A percentile compares a stretch with the other conserved stretches of the same genome.
These are phyloP conservation scores for Debaryomyces sp. DNA, from an alignment of 1,139 yeast species.

Conservation along the genomic window DNA sequence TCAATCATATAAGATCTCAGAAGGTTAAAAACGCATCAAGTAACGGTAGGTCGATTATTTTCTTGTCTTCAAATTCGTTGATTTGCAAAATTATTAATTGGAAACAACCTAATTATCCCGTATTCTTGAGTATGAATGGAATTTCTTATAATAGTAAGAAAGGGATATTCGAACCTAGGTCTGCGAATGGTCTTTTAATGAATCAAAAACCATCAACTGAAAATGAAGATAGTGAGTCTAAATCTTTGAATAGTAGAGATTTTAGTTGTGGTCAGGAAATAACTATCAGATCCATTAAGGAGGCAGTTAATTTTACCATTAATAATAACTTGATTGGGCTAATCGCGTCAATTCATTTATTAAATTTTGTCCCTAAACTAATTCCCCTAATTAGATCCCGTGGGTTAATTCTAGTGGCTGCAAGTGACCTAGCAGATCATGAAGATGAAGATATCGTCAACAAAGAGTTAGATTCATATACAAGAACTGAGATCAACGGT, in stretches of 20 bases:
- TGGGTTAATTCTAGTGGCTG: conserved; percentile 83
- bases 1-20: conserved; percentile 69
- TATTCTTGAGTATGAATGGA: conserved; percentile 79
- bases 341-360: conserved; percentile 70
- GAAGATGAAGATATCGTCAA: conserved; percentile 34
- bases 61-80: conserved; percentile 83
- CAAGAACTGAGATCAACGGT: conserved; percentile 71
- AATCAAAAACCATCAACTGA: conserved; percentile 17
- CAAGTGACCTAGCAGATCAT: conserved; percentile 38
- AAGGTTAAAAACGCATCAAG: conserved; percentile 33
- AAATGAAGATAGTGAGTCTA: neutral
- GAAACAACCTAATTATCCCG: conserved; percentile 99
- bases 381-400: conserved; percentile 75
- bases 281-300: conserved; percentile 48
- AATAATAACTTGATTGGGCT: conserved; percentile 84
- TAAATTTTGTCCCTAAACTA: conserved; percentile 74
- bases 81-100: conserved; percentile 92
- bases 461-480: conserved; percentile 46
- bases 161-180: conserved; percentile 39
- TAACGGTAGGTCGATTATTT: conserved; percentile 64
- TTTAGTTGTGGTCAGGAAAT: conserved; percentile 38
- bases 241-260: conserved; percentile 18
- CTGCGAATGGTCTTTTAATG: conserved; percentile 45
- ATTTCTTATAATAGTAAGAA: conserved; percentile 41
- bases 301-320: conserved; percentile 67